phyloP scores from a whole-genome alignment of 73 alveolate species.

The Urostyla sp. region DNA sequence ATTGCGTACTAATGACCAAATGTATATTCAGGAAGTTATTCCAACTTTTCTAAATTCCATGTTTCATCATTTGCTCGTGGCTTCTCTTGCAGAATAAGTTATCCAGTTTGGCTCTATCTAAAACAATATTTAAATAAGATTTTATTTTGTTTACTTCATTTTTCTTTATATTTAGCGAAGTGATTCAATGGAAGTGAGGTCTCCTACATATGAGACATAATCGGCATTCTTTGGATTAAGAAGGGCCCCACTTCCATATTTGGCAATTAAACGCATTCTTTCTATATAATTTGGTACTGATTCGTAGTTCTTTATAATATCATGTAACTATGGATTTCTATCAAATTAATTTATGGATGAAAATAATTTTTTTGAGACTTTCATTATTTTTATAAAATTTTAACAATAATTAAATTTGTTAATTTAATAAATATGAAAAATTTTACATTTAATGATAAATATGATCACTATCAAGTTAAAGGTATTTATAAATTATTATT shows the following conservation, averaged over 20 bases:
- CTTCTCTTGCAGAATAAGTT: conserved; percentile 56
- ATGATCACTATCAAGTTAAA: no score
- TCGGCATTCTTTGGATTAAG: conserved; percentile 59
- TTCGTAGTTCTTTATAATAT: conserved; percentile 38
- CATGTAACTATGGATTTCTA: not conserved
- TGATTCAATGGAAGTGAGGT: conserved; percentile 51
- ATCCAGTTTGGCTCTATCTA: conserved; percentile 58
- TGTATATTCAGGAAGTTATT: conserved; percentile 54
- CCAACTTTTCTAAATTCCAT: conserved; percentile 25
- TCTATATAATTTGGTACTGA: not conserved
- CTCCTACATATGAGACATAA: conserved; percentile 62
- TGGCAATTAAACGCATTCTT: not conserved
- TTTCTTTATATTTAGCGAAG: conserved; percentile 52
- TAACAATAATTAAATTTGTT: no score
- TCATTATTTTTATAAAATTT: no score
- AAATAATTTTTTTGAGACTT: not conserved
- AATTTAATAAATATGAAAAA: no score
- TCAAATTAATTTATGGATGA: not conserved
- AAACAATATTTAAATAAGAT: not conserved
- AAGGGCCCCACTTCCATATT: conserved; percentile 18
- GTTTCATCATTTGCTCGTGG: conserved; percentile 64
- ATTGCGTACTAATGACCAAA: conserved; percentile 68
- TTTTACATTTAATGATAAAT: no score
- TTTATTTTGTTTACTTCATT: conserved; percentile 52
- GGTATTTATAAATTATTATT: no score